These are phyloP conservation scores for Testicularia cyperi DNA, from an alignment of 1,284 basidiomycete species.

Conservation along the genomic window DNA sequence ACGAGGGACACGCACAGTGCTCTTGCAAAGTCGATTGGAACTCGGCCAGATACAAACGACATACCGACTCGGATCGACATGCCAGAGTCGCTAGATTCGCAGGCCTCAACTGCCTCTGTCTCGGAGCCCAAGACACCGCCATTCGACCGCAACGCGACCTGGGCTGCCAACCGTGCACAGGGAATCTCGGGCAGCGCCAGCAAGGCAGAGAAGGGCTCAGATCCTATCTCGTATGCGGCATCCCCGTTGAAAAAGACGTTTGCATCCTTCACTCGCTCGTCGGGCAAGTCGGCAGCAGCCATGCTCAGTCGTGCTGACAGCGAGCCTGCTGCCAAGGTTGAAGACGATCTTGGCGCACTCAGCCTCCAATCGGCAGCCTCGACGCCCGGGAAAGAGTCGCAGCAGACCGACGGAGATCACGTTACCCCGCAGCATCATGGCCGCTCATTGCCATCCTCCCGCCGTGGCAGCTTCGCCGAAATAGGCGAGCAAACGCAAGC, in stretches of 20 bases:
- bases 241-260: conserved; percentile 15
- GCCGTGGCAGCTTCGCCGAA: conserved; percentile 1
- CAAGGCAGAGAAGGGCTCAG: conserved; percentile 6
- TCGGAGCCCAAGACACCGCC: conserved; percentile 26
- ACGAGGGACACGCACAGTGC: too few relatives aligned
- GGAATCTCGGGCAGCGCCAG: background rate
- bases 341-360: too few relatives aligned
- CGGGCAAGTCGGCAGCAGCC: conserved; percentile 9
- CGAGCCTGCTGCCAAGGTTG: too few relatives aligned
- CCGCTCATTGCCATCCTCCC: conserved; percentile 7
- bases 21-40: too few relatives aligned
- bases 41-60: too few relatives aligned
- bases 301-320: too few relatives aligned
- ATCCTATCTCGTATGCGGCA: background rate
- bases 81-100: conserved; percentile 22
- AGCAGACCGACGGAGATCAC: too few relatives aligned
- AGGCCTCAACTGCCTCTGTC: too few relatives aligned
- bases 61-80: too few relatives aligned
- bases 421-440: background rate
- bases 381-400: conserved; percentile 7
- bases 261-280: conserved; percentile 26
- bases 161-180: conserved; percentile 6
- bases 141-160: conserved; percentile 21
- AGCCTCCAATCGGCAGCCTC: too few relatives aligned
- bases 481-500: too few relatives aligned